These are phyloP conservation scores for Wickerhamomyces xylosicus DNA, from an alignment of 805 yeast species.

Conservation along the genomic window DNA sequence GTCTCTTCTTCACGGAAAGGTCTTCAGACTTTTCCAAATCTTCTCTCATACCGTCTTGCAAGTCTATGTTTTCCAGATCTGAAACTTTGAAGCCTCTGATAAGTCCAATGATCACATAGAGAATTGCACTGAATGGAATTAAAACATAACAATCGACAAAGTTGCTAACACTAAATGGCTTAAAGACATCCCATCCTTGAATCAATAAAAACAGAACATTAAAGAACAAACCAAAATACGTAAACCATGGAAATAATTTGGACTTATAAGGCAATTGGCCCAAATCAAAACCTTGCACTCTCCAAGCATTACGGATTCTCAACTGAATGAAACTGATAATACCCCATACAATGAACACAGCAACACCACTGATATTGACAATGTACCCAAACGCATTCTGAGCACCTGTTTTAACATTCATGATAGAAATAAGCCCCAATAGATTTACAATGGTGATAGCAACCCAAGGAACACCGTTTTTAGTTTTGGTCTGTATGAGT, in stretches of 20 bases:
- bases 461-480: slow-evolving; percentile 52
- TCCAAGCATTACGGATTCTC: slow-evolving; percentile 58
- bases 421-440: slow-evolving; percentile 54
- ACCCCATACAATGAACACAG: slow-evolving; percentile 69
- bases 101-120: slow-evolving; percentile 29
- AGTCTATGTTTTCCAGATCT: slow-evolving; percentile 32
- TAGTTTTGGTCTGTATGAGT: slow-evolving; percentile 38
- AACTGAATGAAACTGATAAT: slow-evolving; percentile 54
- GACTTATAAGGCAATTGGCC: slow-evolving; percentile 66
- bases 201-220: slow-evolving; percentile 32
- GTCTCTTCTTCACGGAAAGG: no score
- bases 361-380: slow-evolving; percentile 62
- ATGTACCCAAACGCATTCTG: slow-evolving; percentile 58
- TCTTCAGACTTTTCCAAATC: slow-evolving; percentile 18
- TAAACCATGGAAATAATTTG: slow-evolving; percentile 33
- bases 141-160: slow-evolving; percentile 56
- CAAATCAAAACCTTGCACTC: slow-evolving; percentile 52
- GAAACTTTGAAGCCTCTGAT: slow-evolving; percentile 31
- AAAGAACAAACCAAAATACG: slow-evolving; percentile 28
- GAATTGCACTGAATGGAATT: slow-evolving; percentile 43
- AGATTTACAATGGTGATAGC: slow-evolving; percentile 49
- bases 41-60: slow-evolving; percentile 38
- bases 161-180: slow-evolving; percentile 36
- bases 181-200: slow-evolving; percentile 41
- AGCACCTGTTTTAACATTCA: slow-evolving; percentile 46